A percentile compares a stretch with the other conserved stretches of the same genome.
phyloP scores from a whole-genome alignment of 768 basidiomycete genomes.

The Collybia sordida region DNA sequence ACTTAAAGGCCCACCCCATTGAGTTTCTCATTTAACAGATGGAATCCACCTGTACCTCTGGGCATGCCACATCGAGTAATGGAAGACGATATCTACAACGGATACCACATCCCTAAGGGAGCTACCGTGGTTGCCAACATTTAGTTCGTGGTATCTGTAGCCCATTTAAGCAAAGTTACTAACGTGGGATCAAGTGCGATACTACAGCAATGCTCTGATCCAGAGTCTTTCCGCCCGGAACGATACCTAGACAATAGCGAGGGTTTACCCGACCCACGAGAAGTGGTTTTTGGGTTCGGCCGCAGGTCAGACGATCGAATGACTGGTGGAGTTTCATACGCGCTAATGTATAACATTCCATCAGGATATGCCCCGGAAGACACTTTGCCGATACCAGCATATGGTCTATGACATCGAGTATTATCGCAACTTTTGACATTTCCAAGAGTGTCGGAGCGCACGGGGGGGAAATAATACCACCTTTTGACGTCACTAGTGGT shows the following conservation, averaged over 20 bases:
- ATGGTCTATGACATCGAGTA: conserved; percentile 43
- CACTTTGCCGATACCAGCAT: conserved; percentile 49
- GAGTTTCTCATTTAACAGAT: conserved; percentile 23
- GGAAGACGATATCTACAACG: conserved; percentile 49
- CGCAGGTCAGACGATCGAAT: conserved; percentile 35
- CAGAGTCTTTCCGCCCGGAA: conserved; percentile 48
- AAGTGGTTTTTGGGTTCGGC: conserved; percentile 58
- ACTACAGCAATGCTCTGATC: conserved; percentile 42
- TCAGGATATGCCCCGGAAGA: conserved; percentile 54
- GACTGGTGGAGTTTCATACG: no score
- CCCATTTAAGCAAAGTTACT: background rate
- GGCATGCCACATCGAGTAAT: conserved; percentile 54
- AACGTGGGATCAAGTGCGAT: conserved; percentile 32
- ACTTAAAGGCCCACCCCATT: no score
- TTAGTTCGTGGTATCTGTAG: conserved; percentile 28
- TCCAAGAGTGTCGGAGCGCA: conserved; percentile 36
- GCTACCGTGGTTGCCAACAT: conserved; percentile 44
- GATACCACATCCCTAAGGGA: conserved; percentile 45
- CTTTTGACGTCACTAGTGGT: conserved; percentile 36
- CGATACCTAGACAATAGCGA: conserved; percentile 39
- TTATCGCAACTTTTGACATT: conserved; percentile 47
- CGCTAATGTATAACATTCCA: background rate
- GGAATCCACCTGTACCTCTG: conserved; percentile 48
- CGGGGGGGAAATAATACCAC: conserved; percentile 39
- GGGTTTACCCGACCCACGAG: conserved; percentile 42